Conservation (phyloP, 305 asterid genomes). For the Fraxinus latifolia region DNA sequence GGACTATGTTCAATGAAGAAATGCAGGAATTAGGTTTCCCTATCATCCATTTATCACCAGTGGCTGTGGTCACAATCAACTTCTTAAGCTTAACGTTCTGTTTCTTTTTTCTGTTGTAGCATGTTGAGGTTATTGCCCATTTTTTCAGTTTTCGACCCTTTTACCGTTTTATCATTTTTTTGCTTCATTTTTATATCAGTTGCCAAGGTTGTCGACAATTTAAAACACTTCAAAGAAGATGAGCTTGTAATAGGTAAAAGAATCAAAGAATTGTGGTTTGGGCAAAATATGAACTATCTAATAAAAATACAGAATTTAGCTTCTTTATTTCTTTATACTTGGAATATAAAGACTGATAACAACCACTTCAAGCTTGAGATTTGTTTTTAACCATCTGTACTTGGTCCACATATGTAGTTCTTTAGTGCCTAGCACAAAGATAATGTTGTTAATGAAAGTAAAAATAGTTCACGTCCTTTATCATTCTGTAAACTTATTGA, state of each 20-base stretch:
- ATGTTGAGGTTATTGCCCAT: background rate
- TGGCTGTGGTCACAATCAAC: background rate
- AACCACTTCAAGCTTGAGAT: background rate
- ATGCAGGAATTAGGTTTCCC: background rate
- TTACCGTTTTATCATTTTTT: background rate
- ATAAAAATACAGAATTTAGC: background rate
- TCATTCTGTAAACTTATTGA: background rate
- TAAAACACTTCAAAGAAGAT: background rate
- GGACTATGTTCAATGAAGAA: background rate
- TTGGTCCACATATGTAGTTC: background rate
- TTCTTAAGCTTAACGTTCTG: background rate
- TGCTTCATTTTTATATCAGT: background rate
- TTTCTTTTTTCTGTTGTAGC: background rate
- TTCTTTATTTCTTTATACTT: background rate
- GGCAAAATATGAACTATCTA: background rate
- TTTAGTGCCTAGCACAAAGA: background rate
- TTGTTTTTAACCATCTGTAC: background rate
- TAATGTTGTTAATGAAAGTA: background rate
- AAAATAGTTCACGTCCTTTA: background rate
- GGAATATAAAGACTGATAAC: background rate
- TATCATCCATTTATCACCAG: background rate
- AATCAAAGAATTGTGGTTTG: background rate
- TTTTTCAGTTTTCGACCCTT: background rate
- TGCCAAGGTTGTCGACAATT: background rate
- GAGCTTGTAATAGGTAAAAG: background rate